Evolutionary conservation across 2,329 filamentous ascomycete species (phyloP), one percentile per base, ranked within the genome.

Genomic region (Ceratocystis harringtonii): DNA sequence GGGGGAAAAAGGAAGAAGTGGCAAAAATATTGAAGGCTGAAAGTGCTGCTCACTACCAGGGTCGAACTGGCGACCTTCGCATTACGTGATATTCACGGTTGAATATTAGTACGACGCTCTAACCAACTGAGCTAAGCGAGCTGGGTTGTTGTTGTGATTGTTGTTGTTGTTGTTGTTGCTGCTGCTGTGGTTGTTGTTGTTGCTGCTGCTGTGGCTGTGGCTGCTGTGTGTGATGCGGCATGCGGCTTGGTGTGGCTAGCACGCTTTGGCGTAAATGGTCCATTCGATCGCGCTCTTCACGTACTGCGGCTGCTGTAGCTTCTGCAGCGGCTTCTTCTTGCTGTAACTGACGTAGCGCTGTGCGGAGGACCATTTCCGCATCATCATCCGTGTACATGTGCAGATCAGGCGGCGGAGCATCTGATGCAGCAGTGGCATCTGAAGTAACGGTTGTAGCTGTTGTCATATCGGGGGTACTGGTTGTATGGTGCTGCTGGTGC

Each of bases 311-410:
- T 0, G 81, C 81, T 61, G 79, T 79, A n/a, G 80, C 81, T 68
- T 83, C 81, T 2, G 80, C 81, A 4, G 80, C 80, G 25, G 81
- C 80, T 66, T 84, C 81, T 68, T 84, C 81, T 69, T 83, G 79
- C 69, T 84, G 82, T 62, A 84, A 76, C 68, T 81, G 80, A 50
- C 80, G 79, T 60, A 85, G 74, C 1, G 82, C 82, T 68, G 84
- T 83, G 70, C 84, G 82, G 2, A 85, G 74, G 17, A 81, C 81
- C 4, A 82, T 75, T 62, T 84, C 82, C 1, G 82, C 78, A 68
- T 84, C 82, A 19, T 84, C 81, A 8, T 79, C 76, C 69, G 72
- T 65, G 70, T 78, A 78, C 69, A 80, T 72, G 19, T 76, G 76
- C 30, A 50, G 36, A 7, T 62, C 65, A 36, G 65, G 61, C 3